Evolutionary conservation across 106 monocot genomes (phyloP).

Genomic region (Agapanthus africanus): DNA sequence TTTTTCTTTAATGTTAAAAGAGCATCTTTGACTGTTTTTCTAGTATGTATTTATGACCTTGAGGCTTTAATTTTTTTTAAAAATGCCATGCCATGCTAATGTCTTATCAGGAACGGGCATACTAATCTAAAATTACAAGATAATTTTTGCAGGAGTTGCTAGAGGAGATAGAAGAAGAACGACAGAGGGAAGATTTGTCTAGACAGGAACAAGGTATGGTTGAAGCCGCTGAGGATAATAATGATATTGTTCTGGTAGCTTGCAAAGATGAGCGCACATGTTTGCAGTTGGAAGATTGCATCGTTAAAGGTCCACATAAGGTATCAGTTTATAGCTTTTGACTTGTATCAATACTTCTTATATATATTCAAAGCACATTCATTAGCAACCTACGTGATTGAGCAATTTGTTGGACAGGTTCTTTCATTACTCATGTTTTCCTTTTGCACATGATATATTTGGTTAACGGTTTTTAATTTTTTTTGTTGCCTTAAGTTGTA

Average conservation of each 20-base stretch:
- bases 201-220: slow-evolving; percentile 15
- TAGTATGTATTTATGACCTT: not conserved
- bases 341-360: too few species aligned
- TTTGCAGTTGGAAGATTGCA: slow-evolving; percentile 87
- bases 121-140: not conserved
- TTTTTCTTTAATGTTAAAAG: too few species aligned
- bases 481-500: not conserved
- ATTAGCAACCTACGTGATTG: not conserved
- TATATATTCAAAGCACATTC: not conserved
- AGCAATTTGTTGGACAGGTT: not conserved
- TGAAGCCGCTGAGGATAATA: slow-evolving; percentile 32
- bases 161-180: slow-evolving; percentile 88
- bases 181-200: slow-evolving; percentile 21
- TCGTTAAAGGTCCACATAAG: slow-evolving; percentile 62
- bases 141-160: slow-evolving; percentile 63
- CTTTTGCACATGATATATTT: not conserved
- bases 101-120: not conserved
- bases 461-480: not conserved
- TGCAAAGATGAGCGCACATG: slow-evolving; percentile 97
- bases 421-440: not conserved
- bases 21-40: not conserved
- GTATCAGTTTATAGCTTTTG: slow-evolving; percentile 18
- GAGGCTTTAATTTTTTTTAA: not conserved
- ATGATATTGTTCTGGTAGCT: slow-evolving; percentile 63
- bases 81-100: not conserved